phyloP scores from a whole-genome alignment of 2,329 filamentous ascomycete species.

The Fusarium brevicatenulatum region DNA sequence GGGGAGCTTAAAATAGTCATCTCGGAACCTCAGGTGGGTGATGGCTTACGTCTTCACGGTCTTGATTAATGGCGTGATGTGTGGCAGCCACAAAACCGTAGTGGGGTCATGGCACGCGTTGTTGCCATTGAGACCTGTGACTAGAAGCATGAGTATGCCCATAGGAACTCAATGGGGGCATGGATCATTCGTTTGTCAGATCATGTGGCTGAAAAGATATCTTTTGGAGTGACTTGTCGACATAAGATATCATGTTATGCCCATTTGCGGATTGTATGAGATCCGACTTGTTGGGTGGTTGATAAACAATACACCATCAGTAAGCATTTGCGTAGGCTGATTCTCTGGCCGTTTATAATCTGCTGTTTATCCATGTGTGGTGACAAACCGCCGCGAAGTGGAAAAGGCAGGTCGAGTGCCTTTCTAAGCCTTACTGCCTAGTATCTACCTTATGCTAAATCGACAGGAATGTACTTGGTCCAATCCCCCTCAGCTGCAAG shows the following conservation, averaged over 20 bases:
- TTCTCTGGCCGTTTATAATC: not conserved
- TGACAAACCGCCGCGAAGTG: not conserved
- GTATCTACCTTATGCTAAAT: too few species aligned
- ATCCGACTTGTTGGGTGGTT: not conserved
- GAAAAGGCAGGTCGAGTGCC: too few species aligned
- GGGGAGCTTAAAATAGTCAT: not conserved
- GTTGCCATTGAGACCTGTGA: not conserved
- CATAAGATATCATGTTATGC: not conserved
- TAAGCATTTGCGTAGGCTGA: too few species aligned
- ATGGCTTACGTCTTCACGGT: too few species aligned
- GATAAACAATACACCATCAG: too few species aligned
- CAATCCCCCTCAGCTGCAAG: too few species aligned
- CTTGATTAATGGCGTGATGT: not conserved
- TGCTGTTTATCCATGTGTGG: not conserved
- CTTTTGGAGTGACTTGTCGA: not conserved
- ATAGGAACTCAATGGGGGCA: not conserved
- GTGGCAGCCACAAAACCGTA: not conserved
- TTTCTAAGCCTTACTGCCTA: too few species aligned
- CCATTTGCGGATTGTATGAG: not conserved
- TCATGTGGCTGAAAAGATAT: not conserved
- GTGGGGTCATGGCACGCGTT: not conserved
- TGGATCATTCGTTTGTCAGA: not conserved
- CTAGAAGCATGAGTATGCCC: not conserved
- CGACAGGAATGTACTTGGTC: too few species aligned
- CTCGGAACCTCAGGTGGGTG: fast-evolving